Conservation (phyloP, 169 alveolate species). For the Plasmodium gaboni region DNA sequence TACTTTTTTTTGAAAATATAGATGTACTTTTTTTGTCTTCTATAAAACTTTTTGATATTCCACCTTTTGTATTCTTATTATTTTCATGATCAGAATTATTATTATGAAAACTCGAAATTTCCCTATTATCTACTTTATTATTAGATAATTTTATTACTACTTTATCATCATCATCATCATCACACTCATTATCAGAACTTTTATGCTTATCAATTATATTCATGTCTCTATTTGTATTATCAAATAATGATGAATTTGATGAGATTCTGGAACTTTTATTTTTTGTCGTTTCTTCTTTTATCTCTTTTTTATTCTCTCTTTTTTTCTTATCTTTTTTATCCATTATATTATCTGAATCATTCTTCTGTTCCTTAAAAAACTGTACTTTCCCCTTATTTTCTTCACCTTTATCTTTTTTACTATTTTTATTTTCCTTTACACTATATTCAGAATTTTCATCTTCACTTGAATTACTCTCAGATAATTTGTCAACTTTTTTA, state of each 20-base stretch:
- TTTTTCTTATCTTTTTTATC: constrained; percentile 23
- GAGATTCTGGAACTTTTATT: neutral
- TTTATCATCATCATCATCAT: constrained; percentile 1
- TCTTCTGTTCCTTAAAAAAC: neutral
- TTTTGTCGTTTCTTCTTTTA: neutral
- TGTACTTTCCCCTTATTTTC: neutral
- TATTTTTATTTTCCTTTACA: neutral
- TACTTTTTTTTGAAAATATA: neutral
- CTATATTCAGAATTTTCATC: neutral
- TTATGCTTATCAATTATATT: neutral
- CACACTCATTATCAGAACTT: neutral
- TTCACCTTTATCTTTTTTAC: neutral
- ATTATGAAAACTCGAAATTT: constrained; percentile 10
- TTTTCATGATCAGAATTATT: constrained; percentile 14
- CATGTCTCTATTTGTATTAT: constrained; percentile 6
- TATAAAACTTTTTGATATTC: constrained; percentile 12
- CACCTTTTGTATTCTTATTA: neutral
- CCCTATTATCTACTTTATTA: neutral
- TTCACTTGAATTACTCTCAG: constrained; percentile 1
- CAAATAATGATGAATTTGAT: constrained; percentile 8
- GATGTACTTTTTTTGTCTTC: constrained; percentile 4
- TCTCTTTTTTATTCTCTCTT: constrained; percentile 6
- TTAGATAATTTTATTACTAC: constrained; percentile 10
- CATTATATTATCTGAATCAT: neutral
- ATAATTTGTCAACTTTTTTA: no score